These are phyloP conservation scores for Mycena vitilis DNA, from an alignment of 768 basidiomycete genomes.

Conservation along the genomic window DNA sequence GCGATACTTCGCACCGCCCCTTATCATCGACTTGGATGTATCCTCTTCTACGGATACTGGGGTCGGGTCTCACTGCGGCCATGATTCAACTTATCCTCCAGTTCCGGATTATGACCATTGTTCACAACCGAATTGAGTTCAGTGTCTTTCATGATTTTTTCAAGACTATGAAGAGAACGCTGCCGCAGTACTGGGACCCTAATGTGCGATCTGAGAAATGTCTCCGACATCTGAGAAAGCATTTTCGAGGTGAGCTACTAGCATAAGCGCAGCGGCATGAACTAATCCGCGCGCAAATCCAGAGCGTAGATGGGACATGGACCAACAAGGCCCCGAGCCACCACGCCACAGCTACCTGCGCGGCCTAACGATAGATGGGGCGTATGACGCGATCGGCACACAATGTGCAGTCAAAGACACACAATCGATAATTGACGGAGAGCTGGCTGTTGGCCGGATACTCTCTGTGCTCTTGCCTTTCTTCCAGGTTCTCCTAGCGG, in stretches of 20 bases:
- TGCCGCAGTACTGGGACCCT: neutral
- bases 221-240: neutral
- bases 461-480: no score
- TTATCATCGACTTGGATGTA: conserved; percentile 9
- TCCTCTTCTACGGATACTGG: neutral
- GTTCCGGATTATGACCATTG: neutral
- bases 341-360: no score
- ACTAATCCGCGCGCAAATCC: no score
- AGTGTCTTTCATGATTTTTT: neutral
- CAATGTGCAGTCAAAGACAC: no score
- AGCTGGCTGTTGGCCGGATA: no score
- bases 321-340: no score
- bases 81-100: conserved; percentile 6
- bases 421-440: no score
- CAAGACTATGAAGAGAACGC: neutral
- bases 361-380: no score
- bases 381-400: no score
- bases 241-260: no score
- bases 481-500: neutral
- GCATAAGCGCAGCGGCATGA: neutral
- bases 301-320: no score
- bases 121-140: neutral
- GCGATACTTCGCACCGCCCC: neutral
- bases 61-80: neutral
- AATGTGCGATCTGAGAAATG: neutral